Conservation (phyloP, 2,329 filamentous ascomycete species). For the Diplocarpon rosae region DNA sequence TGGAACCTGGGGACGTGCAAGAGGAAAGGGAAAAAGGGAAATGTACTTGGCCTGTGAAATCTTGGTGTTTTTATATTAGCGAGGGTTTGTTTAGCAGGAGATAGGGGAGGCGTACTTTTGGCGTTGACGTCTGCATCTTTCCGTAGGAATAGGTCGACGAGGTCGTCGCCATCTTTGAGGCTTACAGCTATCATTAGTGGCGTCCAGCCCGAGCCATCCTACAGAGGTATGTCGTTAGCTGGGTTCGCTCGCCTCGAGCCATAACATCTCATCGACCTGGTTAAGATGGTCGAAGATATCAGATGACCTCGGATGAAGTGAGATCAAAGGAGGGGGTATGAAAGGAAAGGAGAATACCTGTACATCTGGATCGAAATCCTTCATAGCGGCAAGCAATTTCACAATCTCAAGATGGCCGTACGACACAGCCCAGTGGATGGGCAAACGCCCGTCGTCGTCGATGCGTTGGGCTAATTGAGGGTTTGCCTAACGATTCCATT, state of each 20-base stretch:
- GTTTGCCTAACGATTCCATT: slow-evolving; percentile 47
- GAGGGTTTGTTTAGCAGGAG: not conserved
- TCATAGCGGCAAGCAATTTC: slow-evolving; percentile 56
- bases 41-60: slow-evolving; percentile 51
- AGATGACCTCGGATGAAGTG: not conserved
- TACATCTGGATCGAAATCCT: slow-evolving; percentile 73
- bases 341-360: slow-evolving; percentile 38
- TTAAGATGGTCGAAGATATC: too few species aligned
- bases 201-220: slow-evolving; percentile 75
- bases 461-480: slow-evolving; percentile 60
- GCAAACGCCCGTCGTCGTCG: slow-evolving; percentile 80
- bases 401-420: slow-evolving; percentile 70
- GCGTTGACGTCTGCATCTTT: slow-evolving; percentile 63
- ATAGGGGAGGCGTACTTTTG: slow-evolving; percentile 42
- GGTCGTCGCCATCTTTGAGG: slow-evolving; percentile 57
- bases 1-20: too few species aligned
- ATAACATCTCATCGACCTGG: not conserved
- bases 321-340: not conserved
- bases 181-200: slow-evolving; percentile 74
- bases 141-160: slow-evolving; percentile 56
- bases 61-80: slow-evolving; percentile 29
- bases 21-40: not conserved
- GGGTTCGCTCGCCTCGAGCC: not conserved
- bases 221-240: not conserved
- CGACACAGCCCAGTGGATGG: slow-evolving; percentile 89